phyloP scores from a whole-genome alignment of 805 yeast species.

The Saccharomycopsis oosterbeekiorum region DNA sequence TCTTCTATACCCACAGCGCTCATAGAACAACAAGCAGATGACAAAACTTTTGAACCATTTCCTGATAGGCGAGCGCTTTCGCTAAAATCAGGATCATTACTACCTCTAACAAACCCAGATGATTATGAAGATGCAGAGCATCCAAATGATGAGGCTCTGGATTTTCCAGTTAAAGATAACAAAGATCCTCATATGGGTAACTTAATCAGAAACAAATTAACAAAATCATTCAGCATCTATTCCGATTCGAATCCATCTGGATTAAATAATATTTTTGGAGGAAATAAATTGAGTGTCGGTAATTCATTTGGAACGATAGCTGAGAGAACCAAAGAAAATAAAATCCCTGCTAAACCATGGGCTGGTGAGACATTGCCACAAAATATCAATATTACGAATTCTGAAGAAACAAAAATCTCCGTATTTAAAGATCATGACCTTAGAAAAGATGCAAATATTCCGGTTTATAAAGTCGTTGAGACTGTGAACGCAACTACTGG shows the following conservation, averaged over 20 bases:
- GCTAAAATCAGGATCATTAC: conserved; percentile 7
- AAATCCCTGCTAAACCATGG: conserved; percentile 46
- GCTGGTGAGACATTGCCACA: conserved; percentile 50
- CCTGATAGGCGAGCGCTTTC: conserved; percentile 14
- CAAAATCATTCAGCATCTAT: not conserved
- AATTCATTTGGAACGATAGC: conserved; percentile 40
- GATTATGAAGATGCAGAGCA: not conserved
- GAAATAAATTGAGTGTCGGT: conserved; percentile 29
- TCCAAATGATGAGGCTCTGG: conserved; percentile 12
- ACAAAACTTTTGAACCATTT: conserved; percentile 7
- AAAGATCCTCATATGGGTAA: not conserved
- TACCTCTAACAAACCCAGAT: not conserved
- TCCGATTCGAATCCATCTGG: not conserved
- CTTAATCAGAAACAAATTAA: not conserved
- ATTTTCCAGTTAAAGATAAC: not conserved
- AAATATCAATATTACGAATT: conserved; percentile 16
- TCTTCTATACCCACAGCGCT: conserved; percentile 24
- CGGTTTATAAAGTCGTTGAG: conserved; percentile 41
- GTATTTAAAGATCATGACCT: conserved; percentile 14
- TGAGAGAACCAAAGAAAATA: conserved; percentile 56
- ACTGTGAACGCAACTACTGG: conserved; percentile 32
- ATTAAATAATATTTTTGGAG: not conserved
- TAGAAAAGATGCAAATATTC: conserved; percentile 19
- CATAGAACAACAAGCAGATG: conserved; percentile 15
- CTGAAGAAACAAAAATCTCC: not conserved